These are phyloP conservation scores for Eucalyptus virginea DNA, from an alignment of 345 rosid genomes.

Conservation along the genomic window DNA sequence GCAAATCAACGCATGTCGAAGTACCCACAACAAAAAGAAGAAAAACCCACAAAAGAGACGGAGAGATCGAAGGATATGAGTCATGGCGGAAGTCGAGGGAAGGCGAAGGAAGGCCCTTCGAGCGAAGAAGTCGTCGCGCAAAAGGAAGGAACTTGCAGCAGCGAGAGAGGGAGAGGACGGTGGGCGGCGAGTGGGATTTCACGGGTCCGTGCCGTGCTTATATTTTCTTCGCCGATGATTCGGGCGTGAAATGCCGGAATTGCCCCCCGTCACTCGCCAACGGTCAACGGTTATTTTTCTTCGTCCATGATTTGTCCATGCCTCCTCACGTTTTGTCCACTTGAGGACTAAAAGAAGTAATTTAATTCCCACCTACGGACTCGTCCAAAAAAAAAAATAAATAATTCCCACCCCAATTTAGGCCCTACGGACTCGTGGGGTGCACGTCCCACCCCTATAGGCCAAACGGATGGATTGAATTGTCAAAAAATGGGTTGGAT, in stretches of 20 bases:
- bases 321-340: neutral
- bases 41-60: neutral
- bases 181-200: neutral
- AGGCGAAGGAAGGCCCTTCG: neutral
- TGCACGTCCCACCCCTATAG: too few relatives aligned
- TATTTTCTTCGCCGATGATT: neutral
- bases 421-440: too few relatives aligned
- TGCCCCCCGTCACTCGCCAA: neutral
- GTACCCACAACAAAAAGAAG: neutral
- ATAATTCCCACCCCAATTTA: too few relatives aligned
- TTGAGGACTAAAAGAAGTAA: neutral
- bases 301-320: neutral
- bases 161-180: neutral
- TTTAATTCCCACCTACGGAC: neutral
- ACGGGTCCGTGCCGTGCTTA: neutral
- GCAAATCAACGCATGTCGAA: neutral
- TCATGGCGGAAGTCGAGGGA: neutral
- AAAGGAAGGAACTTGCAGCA: neutral
- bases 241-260: neutral
- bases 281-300: neutral
- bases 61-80: conserved; percentile 12
- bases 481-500: neutral
- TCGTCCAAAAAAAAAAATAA: too few relatives aligned
- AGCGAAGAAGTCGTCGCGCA: neutral
- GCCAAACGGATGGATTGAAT: too few relatives aligned